Percentiles rank a stretch among this genome's conserved stretches.
phyloP scores from a whole-genome alignment of 2,329 filamentous ascomycete species.

The Penicillium fuscoglaucum region DNA sequence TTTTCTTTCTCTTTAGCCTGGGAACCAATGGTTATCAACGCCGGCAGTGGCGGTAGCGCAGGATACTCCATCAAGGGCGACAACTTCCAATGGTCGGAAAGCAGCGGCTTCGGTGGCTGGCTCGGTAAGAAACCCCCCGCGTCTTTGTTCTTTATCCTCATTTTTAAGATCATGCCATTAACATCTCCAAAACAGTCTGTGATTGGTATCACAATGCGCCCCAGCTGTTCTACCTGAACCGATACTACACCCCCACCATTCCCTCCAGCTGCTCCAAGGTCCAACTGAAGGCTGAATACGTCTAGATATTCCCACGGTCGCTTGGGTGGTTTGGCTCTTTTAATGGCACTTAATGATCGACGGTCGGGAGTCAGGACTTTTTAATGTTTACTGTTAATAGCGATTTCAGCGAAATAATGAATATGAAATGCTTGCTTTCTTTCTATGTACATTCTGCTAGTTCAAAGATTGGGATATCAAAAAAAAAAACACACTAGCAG shows the following conservation, averaged over 20 bases:
- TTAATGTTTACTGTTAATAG: constrained; percentile 10
- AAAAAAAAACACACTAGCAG: constrained; percentile 5
- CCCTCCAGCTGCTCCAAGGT: constrained; percentile 40
- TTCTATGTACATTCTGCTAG: constrained; percentile 9
- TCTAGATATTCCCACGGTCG: constrained; percentile 17
- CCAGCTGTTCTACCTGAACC: constrained; percentile 42
- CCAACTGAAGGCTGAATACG: constrained; percentile 29
- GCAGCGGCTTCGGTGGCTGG: constrained; percentile 42
- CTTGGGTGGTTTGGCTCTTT: neutral
- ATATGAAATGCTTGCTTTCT: constrained; percentile 3
- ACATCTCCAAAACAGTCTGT: constrained; percentile 33
- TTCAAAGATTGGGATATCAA: constrained; percentile 10
- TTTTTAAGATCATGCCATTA: constrained; percentile 3
- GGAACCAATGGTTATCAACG: constrained; percentile 39
- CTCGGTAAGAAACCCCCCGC: constrained; percentile 33
- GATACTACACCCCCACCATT: constrained; percentile 22
- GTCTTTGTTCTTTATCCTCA: neutral
- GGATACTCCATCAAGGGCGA: constrained; percentile 35
- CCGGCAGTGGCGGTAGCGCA: constrained; percentile 26
- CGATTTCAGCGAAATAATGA: constrained; percentile 4
- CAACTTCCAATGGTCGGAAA: constrained; percentile 30
- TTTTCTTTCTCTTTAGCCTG: constrained; percentile 31
- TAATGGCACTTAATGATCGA: constrained; percentile 2
- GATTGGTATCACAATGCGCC: constrained; percentile 44
- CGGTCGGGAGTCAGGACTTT: neutral